Evolutionary conservation across 257 asterid genomes (phyloP).

Genomic region (Ajuga chamaepitys): DNA sequence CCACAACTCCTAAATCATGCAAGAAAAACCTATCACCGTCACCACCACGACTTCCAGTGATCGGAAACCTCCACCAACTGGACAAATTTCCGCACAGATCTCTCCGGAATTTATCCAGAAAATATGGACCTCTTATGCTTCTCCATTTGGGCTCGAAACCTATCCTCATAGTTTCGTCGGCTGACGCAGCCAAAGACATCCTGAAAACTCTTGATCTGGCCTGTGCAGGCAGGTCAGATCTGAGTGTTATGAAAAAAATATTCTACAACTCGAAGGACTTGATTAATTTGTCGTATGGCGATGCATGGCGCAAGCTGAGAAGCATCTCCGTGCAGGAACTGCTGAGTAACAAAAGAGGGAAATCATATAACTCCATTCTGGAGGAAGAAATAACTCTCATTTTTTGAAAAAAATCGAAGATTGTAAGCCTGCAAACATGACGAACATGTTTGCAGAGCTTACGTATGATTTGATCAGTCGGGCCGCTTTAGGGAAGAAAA

Average conservation of each 20-base stretch:
- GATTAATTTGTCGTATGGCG: constrained; percentile 13
- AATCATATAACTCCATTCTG: constrained; percentile 1
- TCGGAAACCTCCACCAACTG: constrained; percentile 35
- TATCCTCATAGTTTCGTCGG: constrained; percentile 23
- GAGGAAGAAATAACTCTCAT: constrained; percentile 17
- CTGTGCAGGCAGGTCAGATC: constrained; percentile 6
- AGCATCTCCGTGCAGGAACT: constrained; percentile 15
- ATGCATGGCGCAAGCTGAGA: constrained; percentile 17
- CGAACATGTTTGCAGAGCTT: background rate
- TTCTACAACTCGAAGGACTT: constrained; percentile 19
- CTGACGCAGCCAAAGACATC: constrained; percentile 7
- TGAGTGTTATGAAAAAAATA: background rate
- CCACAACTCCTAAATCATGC: no score
- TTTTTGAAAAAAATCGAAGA: constrained; percentile 1
- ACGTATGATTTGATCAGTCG: constrained; percentile 10
- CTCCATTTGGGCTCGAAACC: constrained; percentile 26
- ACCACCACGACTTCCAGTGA: constrained; percentile 26
- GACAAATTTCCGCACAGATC: constrained; percentile 18
- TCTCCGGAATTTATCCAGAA: constrained; percentile 10
- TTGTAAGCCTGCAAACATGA: constrained; percentile 4
- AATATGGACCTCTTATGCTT: constrained; percentile 28
- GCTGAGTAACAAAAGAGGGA: constrained; percentile 4
- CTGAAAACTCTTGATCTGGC: constrained; percentile 15
- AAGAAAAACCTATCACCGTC: constrained; percentile 17
- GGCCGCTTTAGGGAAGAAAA: constrained; percentile 22